phyloP scores from a whole-genome alignment of 2,329 filamentous ascomycete genomes.

The Microdochium bolleyi region DNA sequence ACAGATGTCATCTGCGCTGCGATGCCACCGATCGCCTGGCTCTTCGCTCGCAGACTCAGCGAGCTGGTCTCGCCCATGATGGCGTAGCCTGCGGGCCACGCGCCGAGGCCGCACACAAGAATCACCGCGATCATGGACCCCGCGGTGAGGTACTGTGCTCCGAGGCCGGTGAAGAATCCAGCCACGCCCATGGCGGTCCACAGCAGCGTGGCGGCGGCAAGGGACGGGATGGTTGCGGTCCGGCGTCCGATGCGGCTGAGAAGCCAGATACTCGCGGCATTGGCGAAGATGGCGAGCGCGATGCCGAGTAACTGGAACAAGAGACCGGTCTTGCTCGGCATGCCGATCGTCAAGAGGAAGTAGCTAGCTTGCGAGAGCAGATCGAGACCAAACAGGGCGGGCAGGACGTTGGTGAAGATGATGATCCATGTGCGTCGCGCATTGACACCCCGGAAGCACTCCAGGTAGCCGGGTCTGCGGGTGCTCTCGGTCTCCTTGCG shows the following conservation, averaged over 20 bases:
- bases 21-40: conserved; percentile 22
- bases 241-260: conserved; percentile 30
- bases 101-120: conserved; percentile 28
- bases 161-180: conserved; percentile 29
- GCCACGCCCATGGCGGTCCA: conserved; percentile 39
- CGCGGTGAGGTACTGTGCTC: conserved; percentile 28
- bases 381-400: conserved; percentile 34
- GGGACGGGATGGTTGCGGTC: conserved; percentile 24
- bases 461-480: conserved; percentile 24
- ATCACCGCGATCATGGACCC: conserved; percentile 35
- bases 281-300: conserved; percentile 33
- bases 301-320: conserved; percentile 37
- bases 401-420: conserved; percentile 31
- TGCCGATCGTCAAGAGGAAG: conserved; percentile 25
- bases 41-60: conserved; percentile 25
- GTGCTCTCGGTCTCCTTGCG: conserved; percentile 26
- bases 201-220: conserved; percentile 22
- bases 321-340: conserved; percentile 21
- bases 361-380: conserved; percentile 35
- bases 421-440: conserved; percentile 31
- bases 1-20: neutral
- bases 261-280: conserved; percentile 33
- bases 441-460: conserved; percentile 35
- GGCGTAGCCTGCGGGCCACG: conserved; percentile 25
- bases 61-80: conserved; percentile 24